Evolutionary conservation across 2,329 filamentous ascomycete species (phyloP).

Genomic region (Ophiostoma sp.): DNA sequence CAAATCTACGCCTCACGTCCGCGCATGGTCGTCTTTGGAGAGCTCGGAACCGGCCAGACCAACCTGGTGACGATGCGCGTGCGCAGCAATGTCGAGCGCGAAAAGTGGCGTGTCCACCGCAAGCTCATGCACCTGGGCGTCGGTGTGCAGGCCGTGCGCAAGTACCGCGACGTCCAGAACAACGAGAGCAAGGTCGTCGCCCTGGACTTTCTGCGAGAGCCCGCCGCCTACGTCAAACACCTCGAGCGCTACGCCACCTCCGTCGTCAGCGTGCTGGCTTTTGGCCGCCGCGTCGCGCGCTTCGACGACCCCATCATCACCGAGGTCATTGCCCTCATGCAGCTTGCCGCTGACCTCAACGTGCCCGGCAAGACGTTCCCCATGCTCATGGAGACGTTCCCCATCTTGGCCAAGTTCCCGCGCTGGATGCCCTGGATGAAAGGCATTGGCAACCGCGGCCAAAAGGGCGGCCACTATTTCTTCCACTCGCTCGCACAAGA

Average conservation of each 20-base stretch:
- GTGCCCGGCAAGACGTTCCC: constrained; percentile 51
- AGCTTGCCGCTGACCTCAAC: constrained; percentile 52
- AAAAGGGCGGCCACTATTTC: constrained; percentile 45
- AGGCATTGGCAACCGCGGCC: constrained; percentile 39
- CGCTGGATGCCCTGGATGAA: constrained; percentile 47
- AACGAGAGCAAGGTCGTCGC: constrained; percentile 54
- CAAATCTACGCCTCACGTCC: constrained; percentile 49
- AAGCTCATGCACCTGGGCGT: constrained; percentile 50
- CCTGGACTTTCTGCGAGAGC: constrained; percentile 42
- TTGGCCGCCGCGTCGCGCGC: constrained; percentile 47
- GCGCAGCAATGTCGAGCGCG: constrained; percentile 37
- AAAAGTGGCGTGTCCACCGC: constrained; percentile 42
- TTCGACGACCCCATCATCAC: constrained; percentile 53
- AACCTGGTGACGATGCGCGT: constrained; percentile 44
- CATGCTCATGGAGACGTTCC: constrained; percentile 54
- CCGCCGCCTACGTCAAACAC: constrained; percentile 47
- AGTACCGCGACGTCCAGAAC: constrained; percentile 51
- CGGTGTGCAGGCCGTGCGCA: constrained; percentile 50
- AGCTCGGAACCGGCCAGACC: constrained; percentile 42
- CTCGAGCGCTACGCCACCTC: constrained; percentile 51
- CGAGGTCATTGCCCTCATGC: constrained; percentile 54
- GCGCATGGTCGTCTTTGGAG: constrained; percentile 45
- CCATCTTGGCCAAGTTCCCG: constrained; percentile 44
- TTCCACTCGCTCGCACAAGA: constrained; percentile 50
- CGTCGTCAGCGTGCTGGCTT: constrained; percentile 52